Conservation (phyloP, 345 rosid species). For the Rhizophora apiculata region DNA sequence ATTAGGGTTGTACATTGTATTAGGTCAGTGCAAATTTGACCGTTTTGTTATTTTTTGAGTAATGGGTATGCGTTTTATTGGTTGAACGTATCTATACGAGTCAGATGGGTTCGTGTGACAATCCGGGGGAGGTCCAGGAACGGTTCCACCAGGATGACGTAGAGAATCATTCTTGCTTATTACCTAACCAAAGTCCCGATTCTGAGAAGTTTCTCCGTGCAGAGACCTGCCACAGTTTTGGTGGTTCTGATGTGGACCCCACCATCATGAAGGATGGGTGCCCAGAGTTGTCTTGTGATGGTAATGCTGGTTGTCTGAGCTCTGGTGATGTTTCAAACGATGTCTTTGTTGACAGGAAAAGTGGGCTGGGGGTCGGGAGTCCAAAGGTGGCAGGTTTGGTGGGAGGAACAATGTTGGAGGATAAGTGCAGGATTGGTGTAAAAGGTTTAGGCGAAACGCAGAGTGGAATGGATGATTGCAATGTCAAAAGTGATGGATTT, state of each 20-base stretch:
- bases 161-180: conserved; percentile 24
- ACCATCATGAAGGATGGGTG: conserved; percentile 21
- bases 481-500: conserved; percentile 6
- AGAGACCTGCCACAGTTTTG: conserved; percentile 19
- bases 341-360: background rate
- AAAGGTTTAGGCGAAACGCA: conserved; percentile 8
- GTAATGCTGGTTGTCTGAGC: conserved; percentile 17
- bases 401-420: conserved; percentile 7
- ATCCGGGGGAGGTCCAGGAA: conserved; percentile 19
- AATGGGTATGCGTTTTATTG: conserved; percentile 17
- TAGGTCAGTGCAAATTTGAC: conserved; percentile 13
- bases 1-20: conserved; percentile 33
- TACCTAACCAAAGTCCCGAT: conserved; percentile 13
- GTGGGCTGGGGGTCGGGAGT: conserved; percentile 5
- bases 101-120: conserved; percentile 34
- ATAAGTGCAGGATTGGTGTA: background rate
- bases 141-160: conserved; percentile 14
- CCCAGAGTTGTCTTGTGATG: conserved; percentile 14
- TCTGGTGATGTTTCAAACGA: conserved; percentile 4
- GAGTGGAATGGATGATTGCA: conserved; percentile 11
- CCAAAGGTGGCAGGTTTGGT: conserved; percentile 9
- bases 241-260: conserved; percentile 26
- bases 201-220: conserved; percentile 11
- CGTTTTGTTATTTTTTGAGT: conserved; percentile 2
- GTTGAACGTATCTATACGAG: conserved; percentile 10